phyloP scores from a whole-genome alignment of 129 eudicot species.

The Solidago caesia region DNA sequence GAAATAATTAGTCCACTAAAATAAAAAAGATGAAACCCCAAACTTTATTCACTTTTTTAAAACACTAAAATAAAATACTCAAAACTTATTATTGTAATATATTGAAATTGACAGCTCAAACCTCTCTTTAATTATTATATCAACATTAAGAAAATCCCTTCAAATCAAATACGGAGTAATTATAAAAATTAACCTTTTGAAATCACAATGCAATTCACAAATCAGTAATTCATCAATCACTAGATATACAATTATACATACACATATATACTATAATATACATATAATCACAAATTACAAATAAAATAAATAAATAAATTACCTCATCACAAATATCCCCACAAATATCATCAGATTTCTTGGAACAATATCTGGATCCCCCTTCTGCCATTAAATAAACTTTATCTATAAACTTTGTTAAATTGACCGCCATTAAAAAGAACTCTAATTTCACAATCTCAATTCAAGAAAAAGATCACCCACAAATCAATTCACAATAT shows the following conservation, averaged over 20 bases:
- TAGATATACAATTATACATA: too few relatives aligned
- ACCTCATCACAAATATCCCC: constrained; percentile 68
- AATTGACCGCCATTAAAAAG: constrained; percentile 19
- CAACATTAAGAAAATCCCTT: constrained; percentile 5
- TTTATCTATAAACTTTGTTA: constrained; percentile 55
- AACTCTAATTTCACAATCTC: constrained; percentile 15
- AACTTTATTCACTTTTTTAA: constrained; percentile 11
- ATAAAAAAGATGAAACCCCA: constrained; percentile 17
- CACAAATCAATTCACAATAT: constrained; percentile 33
- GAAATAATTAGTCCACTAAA: too few relatives aligned
- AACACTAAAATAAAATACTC: neutral
- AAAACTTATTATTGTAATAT: neutral
- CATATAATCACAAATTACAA: too few relatives aligned
- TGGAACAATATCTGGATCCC: constrained; percentile 82
- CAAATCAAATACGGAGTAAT: constrained; percentile 1
- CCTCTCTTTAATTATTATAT: neutral
- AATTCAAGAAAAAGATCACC: neutral
- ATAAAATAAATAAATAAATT: neutral
- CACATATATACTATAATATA: too few relatives aligned
- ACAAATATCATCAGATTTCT: constrained; percentile 77
- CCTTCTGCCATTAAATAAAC: constrained; percentile 69
- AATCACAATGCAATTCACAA: constrained; percentile 7
- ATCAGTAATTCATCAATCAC: neutral
- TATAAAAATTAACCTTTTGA: constrained; percentile 3
- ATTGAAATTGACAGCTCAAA: constrained; percentile 8